Percentiles rank a stretch among this genome's conserved stretches.
Conservation (phyloP, 305 asterid species). For the Fraxinus nigra region DNA sequence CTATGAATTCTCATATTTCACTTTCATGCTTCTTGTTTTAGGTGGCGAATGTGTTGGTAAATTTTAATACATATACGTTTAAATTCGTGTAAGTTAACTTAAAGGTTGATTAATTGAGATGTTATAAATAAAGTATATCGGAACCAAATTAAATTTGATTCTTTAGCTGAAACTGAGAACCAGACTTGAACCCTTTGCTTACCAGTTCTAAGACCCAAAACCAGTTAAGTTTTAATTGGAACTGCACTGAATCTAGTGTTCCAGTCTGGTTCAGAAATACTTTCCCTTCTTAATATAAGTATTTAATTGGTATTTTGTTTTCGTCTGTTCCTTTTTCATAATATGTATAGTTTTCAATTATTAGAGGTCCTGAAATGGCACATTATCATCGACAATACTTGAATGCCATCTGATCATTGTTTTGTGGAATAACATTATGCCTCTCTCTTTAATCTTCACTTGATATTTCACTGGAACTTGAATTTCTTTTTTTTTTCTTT, state of each 20-base stretch:
- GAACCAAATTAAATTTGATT: not conserved
- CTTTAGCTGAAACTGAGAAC: not conserved
- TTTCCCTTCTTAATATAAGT: not conserved
- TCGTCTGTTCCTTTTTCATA: not conserved
- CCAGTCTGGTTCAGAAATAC: not conserved
- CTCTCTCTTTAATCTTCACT: not conserved
- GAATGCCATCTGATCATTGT: not conserved
- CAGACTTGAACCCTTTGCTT: not conserved
- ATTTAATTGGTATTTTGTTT: not conserved
- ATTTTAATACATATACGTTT: not conserved
- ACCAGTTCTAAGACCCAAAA: not conserved
- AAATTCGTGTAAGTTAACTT: not conserved
- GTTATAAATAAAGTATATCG: not conserved
- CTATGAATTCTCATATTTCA: not conserved
- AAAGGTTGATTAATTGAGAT: not conserved
- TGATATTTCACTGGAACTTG: not conserved
- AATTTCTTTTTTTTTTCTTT: not conserved
- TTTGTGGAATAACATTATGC: not conserved
- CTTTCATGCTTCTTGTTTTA: not conserved
- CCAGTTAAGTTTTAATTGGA: not conserved
- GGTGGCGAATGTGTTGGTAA: not conserved
- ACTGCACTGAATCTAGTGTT: not conserved
- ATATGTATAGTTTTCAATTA: not conserved
- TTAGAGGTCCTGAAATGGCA: not conserved
- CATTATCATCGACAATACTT: not conserved